These are phyloP conservation scores for Pterocarpus santalinus DNA, from an alignment of 306 rosid genomes.

Conservation along the genomic window DNA sequence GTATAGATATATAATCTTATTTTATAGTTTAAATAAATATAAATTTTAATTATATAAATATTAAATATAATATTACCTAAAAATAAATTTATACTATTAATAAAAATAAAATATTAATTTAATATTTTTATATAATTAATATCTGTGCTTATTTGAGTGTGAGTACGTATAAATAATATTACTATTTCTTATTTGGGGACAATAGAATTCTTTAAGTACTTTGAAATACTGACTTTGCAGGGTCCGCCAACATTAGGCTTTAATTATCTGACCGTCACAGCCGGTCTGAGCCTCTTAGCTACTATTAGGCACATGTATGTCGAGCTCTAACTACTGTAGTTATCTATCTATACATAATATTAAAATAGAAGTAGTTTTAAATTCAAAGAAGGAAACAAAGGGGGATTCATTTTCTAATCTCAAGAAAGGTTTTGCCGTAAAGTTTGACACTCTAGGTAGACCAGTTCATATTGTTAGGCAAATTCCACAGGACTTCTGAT, in stretches of 20 bases:
- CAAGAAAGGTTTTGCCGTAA: conserved; percentile 50
- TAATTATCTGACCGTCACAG: conserved; percentile 55
- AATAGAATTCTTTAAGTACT: neutral
- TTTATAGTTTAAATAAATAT: neutral
- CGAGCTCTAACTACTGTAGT: neutral
- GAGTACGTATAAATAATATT: no score
- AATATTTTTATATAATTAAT: no score
- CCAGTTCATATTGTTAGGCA: conserved; percentile 37
- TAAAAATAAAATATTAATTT: no score
- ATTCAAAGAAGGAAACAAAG: conserved; percentile 3
- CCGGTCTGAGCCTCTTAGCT: conserved; percentile 35
- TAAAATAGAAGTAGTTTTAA: neutral
- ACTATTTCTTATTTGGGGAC: no score
- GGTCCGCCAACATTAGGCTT: conserved; percentile 56
- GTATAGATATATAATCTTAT: no score
- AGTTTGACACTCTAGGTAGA: conserved; percentile 49
- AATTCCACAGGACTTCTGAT: conserved; percentile 13
- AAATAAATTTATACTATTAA: no score
- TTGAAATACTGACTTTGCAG: conserved; percentile 53
- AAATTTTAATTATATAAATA: neutral
- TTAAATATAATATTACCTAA: neutral
- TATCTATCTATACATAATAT: neutral
- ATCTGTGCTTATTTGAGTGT: no score
- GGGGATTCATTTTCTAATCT: conserved; percentile 23
- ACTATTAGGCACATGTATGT: conserved; percentile 13